Base-by-base conservation (phyloP, 1,139 yeast species). In the Entelexis paramagnoliae region DNA sequence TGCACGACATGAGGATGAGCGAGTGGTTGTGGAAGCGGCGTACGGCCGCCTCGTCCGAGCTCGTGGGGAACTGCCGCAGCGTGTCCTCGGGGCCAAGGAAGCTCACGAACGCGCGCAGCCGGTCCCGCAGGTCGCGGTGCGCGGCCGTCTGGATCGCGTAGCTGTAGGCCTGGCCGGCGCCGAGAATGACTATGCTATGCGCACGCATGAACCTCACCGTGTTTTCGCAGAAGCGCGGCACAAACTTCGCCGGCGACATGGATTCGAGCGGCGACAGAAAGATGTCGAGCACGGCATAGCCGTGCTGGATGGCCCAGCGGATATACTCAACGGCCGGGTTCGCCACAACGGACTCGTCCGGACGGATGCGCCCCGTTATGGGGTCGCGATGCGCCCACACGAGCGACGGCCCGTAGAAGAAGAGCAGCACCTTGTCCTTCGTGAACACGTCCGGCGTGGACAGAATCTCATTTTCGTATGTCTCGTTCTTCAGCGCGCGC, bases 21-120 rank as follows among this genome's bases (percentile, higher is more conserved):
- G 96, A 86, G 60, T 86, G 84, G 58, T 81, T 81, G 68, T 81
- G 88, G 66, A 81, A 91, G 96, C 97, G 89, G 62, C 88, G 96
- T 19, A 85, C 78, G 71, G 85, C 76, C 29, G 84, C 78, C 66
- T 91, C 97, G 66, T 89, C 96, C 67, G 88, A 81, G 35, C 8
- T 96, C 91, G 9, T 84, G 84, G 51, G 89, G 75, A 0, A 95
- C 48, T 53, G 58, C 13, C 58, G 51, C n/a, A 55, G 46, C 16
- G 57, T 48, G 40, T 55, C 58, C 26, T 56, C 58, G 9, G 57
- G 57, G 13, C 58, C 58, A 22, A 56, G 49, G 30, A 83, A 86
- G 47, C 81, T 80, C 34, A 88, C 77, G 1, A 88, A 77, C 11
- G 93, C 88, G 61, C 79, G 80, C 6, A 84, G 87, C 35, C 81